Evolutionary conservation across 1,284 basidiomycete genomes (phyloP), one percentile per base, ranked within the genome.

Genomic region (Fomes fomentarius): DNA sequence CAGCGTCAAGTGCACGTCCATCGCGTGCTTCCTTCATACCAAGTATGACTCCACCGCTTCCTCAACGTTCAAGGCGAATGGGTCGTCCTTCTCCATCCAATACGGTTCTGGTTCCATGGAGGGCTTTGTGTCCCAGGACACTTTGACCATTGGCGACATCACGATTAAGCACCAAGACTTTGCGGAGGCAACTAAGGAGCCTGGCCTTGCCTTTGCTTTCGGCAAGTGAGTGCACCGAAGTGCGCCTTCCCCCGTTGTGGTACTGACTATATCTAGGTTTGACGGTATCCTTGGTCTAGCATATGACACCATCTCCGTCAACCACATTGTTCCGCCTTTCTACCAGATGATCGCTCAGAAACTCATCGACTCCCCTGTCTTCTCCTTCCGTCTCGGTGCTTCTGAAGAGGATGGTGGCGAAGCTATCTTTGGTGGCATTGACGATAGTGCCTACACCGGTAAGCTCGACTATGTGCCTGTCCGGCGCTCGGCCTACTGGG

Each of bases 31-130:
- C 89, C 80, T 97, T 42, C 96, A 98, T 70, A 68, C 84, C 68
- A 98, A 98, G 80, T 99, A 98, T 72, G 91, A 98, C 67, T 89
- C 91, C 14, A 70, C 74, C n/a, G 61, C 80, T 1, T 99, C 97
- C 1, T 87, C 87, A 1, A 88, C 95, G 0, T 91, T 97, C 86
- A 93, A 93, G 77, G 81, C 86, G 66, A 99, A 99, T 74, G 97
- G 96, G 22, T 81, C 93, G 54, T 78, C 82, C 12, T 99, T 99
- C 71, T 85, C 88, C 57, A 99, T 99, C 66, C 91, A 88, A 64
- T 99, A 99, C 70, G 97, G 97, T 12, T 93, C 94, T 34, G 97
- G 97, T 25, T 95, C 95, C 11, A 94, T 99, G 85, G 91, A 98
- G 72, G 97, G 97, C 61, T 94, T 91, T 66, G 92, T 99, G 56